A percentile compares a stretch with the other conserved stretches of the same genome.
phyloP scores from a whole-genome alignment of 768 basidiomycete species.

The Amanita phalloides region DNA sequence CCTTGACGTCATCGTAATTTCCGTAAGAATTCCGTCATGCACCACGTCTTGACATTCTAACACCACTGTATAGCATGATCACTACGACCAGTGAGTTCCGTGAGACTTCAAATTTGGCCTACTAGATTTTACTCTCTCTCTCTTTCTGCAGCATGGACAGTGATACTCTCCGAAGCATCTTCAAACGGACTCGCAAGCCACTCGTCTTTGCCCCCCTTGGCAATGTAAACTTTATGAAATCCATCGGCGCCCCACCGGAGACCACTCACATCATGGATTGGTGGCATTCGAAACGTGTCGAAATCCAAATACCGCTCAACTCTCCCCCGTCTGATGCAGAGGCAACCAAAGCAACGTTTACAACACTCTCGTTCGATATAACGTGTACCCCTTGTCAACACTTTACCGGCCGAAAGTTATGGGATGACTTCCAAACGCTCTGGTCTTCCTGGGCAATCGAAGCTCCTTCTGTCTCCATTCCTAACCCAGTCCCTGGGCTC shows the following conservation, averaged over 20 bases:
- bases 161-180: slow-evolving; percentile 27
- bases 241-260: slow-evolving; percentile 25
- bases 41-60: background rate
- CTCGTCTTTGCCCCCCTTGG: slow-evolving; percentile 53
- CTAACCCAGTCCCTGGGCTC: background rate
- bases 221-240: slow-evolving; percentile 30
- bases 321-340: background rate
- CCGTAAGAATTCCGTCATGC: slow-evolving; percentile 23
- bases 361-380: slow-evolving; percentile 26
- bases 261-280: slow-evolving; percentile 50
- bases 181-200: slow-evolving; percentile 22
- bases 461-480: background rate
- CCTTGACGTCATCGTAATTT: slow-evolving; percentile 52
- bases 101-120: background rate
- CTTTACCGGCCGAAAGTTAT: slow-evolving; percentile 36
- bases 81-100: slow-evolving; percentile 37
- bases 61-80: slow-evolving; percentile 27
- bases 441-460: slow-evolving; percentile 63
- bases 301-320: slow-evolving; percentile 15
- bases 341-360: background rate
- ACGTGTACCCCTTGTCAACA: slow-evolving; percentile 62
- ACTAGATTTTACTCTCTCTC: background rate
- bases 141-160: slow-evolving; percentile 27
- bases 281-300: slow-evolving; percentile 42
- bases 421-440: slow-evolving; percentile 45